Conservation (phyloP, 306 rosid genomes). For the Trifolium repens region DNA sequence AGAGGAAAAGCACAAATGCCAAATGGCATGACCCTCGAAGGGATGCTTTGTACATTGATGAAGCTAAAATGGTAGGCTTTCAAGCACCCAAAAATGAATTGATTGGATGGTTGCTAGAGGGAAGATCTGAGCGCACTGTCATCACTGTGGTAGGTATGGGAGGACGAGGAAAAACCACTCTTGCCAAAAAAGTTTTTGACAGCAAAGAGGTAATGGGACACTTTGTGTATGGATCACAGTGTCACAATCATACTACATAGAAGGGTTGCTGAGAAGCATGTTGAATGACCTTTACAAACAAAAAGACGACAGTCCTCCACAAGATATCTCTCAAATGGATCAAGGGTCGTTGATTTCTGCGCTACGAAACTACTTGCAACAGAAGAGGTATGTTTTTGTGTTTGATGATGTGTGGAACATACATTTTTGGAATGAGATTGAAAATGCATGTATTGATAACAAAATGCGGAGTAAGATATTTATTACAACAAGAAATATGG, state of each 20-base stretch:
- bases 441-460: not conserved
- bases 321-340: not conserved
- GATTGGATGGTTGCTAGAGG: no score
- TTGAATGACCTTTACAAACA: not conserved
- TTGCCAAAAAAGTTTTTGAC: no score
- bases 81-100: not conserved
- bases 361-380: not conserved
- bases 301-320: no score
- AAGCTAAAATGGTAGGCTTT: not conserved
- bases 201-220: no score
- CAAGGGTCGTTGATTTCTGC: not conserved
- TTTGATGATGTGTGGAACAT: not conserved
- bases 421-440: not conserved
- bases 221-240: no score
- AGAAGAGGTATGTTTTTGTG: conserved; percentile 12
- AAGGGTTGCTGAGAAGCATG: not conserved
- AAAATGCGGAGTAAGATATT: conserved; percentile 11
- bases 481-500: not conserved
- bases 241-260: not conserved
- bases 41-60: not conserved
- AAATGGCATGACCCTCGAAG: not conserved
- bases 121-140: no score
- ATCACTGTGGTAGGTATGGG: no score
- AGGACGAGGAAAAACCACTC: no score
- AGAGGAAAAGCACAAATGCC: not conserved